phyloP scores from a whole-genome alignment of 768 basidiomycete species.

The Amyloporia xantha region DNA sequence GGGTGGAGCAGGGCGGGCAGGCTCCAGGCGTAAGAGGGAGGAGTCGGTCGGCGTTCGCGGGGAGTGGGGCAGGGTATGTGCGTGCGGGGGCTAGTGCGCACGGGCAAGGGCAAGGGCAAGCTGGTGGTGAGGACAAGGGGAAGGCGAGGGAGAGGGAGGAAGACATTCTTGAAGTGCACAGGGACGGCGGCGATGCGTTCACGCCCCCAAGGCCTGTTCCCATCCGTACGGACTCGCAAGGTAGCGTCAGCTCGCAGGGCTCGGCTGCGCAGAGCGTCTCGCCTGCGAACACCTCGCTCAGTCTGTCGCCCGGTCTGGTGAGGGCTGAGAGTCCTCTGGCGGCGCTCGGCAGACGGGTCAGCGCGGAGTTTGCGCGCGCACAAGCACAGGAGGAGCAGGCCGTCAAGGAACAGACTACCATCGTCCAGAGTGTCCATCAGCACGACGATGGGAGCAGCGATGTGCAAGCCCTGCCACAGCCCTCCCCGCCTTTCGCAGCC shows the following conservation, averaged over 20 bases:
- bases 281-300: neutral
- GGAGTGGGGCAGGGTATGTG: too few relatives aligned
- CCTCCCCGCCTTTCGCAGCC: neutral
- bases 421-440: neutral
- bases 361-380: neutral
- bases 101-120: too few relatives aligned
- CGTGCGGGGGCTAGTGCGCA: too few relatives aligned
- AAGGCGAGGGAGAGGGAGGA: neutral
- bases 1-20: too few relatives aligned
- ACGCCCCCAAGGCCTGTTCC: neutral
- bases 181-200: neutral
- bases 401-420: neutral
- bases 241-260: neutral
- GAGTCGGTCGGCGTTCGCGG: neutral
- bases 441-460: neutral
- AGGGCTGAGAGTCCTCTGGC: neutral
- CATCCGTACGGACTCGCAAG: neutral
- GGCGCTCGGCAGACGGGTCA: neutral
- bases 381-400: neutral
- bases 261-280: neutral
- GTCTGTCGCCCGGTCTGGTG: neutral
- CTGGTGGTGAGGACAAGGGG: neutral
- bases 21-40: too few relatives aligned
- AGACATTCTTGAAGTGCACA: neutral
- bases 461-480: neutral